Evolutionary conservation across 2,329 filamentous ascomycete genomes (phyloP).

Genomic region (Colletotrichum coccodes): DNA sequence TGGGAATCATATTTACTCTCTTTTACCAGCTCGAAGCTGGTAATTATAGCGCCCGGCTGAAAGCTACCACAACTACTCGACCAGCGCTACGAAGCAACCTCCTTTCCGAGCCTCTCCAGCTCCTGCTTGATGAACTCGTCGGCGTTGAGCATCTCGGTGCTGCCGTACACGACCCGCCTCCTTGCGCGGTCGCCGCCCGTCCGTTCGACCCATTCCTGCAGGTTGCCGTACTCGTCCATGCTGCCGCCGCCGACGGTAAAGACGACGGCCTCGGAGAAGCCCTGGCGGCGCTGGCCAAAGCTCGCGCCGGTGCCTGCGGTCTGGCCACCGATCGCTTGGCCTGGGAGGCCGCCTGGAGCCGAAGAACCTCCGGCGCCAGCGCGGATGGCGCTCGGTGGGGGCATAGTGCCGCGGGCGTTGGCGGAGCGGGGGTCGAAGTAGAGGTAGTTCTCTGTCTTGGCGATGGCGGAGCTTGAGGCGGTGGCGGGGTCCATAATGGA

Average conservation of each 20-base stretch:
- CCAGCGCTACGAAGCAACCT: slow-evolving; percentile 52
- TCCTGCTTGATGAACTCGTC: slow-evolving; percentile 73
- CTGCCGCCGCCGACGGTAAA: slow-evolving; percentile 95
- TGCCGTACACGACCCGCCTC: slow-evolving; percentile 92
- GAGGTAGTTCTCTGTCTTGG: slow-evolving; percentile 95
- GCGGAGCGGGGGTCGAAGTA: slow-evolving; percentile 97
- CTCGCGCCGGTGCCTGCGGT: slow-evolving; percentile 77
- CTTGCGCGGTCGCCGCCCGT: slow-evolving; percentile 74
- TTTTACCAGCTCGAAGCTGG: neutral
- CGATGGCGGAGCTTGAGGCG: slow-evolving; percentile 90
- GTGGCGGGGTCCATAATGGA: slow-evolving; percentile 96
- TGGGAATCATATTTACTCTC: slow-evolving; percentile 20
- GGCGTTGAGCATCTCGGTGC: slow-evolving; percentile 83
- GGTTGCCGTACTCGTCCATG: slow-evolving; percentile 98
- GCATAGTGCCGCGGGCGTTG: slow-evolving; percentile 92
- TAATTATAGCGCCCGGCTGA: neutral
- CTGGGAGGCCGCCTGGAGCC: slow-evolving; percentile 59
- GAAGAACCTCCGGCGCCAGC: slow-evolving; percentile 50
- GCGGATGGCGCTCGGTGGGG: slow-evolving; percentile 75
- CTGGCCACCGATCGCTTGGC: slow-evolving; percentile 53
- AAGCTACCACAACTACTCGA: neutral
- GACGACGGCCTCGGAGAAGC: slow-evolving; percentile 90
- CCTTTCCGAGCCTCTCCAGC: slow-evolving; percentile 69
- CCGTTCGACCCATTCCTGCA: slow-evolving; percentile 93
- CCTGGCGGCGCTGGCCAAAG: slow-evolving; percentile 91